These are phyloP conservation scores for Termitomyces sp. DNA, from an alignment of 768 basidiomycete species.

Conservation along the genomic window DNA sequence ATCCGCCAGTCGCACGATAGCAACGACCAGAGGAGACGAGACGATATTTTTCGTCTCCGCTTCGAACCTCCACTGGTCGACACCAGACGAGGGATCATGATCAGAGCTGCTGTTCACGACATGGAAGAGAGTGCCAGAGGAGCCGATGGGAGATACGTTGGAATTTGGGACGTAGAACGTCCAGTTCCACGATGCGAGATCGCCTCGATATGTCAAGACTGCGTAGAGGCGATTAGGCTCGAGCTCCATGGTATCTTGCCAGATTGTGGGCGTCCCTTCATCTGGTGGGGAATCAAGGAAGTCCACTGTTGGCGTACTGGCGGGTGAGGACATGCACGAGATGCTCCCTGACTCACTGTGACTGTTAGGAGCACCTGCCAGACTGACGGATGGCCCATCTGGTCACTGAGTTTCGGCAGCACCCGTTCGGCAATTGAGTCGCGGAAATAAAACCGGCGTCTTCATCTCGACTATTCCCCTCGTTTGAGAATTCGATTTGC, in stretches of 20 bases:
- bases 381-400: background rate
- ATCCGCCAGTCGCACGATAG: constrained; percentile 38
- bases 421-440: background rate
- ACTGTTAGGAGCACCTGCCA: background rate
- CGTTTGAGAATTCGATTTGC: background rate
- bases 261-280: background rate
- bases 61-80: constrained; percentile 34
- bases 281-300: background rate
- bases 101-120: constrained; percentile 29
- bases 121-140: constrained; percentile 39
- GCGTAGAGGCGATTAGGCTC: constrained; percentile 38
- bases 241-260: constrained; percentile 21
- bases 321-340: background rate
- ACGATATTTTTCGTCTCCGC: constrained; percentile 32
- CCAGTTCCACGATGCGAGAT: constrained; percentile 47
- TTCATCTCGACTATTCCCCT: background rate
- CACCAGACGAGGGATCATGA: constrained; percentile 9
- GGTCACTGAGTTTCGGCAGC: background rate
- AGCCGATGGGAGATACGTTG: constrained; percentile 32
- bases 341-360: background rate
- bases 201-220: constrained; percentile 39
- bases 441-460: background rate
- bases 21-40: constrained; percentile 36
- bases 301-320: constrained; percentile 2
- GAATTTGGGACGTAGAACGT: constrained; percentile 43